phyloP scores from a whole-genome alignment of 2,329 filamentous ascomycete species.

The Sporothrix pseudoabietina region DNA sequence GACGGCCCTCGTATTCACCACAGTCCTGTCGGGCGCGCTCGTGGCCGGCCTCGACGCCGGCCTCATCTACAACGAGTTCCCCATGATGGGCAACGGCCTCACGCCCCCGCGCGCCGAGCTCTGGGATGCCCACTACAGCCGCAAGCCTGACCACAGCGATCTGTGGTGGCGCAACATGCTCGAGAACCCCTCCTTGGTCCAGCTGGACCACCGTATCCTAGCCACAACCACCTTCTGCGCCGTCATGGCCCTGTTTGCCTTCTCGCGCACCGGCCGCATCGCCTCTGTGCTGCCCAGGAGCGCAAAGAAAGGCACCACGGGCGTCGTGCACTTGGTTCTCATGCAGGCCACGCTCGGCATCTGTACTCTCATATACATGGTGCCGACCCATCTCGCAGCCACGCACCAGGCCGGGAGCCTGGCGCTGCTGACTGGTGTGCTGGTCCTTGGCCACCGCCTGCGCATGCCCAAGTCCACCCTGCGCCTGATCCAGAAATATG shows the following conservation, averaged over 20 bases:
- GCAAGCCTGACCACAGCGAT: slow-evolving; percentile 75
- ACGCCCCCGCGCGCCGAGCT: slow-evolving; percentile 81
- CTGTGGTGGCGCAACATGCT: slow-evolving; percentile 97
- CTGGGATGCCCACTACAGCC: slow-evolving; percentile 82
- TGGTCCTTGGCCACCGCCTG: slow-evolving; percentile 77
- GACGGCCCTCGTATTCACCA: slow-evolving; percentile 76
- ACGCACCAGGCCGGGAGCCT: slow-evolving; percentile 91
- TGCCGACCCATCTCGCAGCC: slow-evolving; percentile 83
- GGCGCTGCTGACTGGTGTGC: slow-evolving; percentile 77
- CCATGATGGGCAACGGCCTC: slow-evolving; percentile 85
- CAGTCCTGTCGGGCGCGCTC: slow-evolving; percentile 89
- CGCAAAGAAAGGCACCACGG: slow-evolving; percentile 70
- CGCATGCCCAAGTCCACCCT: slow-evolving; percentile 70
- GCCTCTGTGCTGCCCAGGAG: slow-evolving; percentile 61
- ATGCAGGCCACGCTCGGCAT: slow-evolving; percentile 87
- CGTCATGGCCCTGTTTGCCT: slow-evolving; percentile 78
- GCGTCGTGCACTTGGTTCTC: slow-evolving; percentile 78
- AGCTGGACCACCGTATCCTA: slow-evolving; percentile 91
- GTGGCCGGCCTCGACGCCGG: slow-evolving; percentile 95
- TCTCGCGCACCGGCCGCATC: slow-evolving; percentile 67
- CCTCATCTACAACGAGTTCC: slow-evolving; percentile 98
- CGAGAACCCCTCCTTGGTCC: slow-evolving; percentile 93
- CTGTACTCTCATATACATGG: slow-evolving; percentile 87
- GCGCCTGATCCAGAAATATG: slow-evolving; percentile 58
- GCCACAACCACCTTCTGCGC: slow-evolving; percentile 85